Conservation (phyloP, 1,284 basidiomycete species). For the Megacollybia platyphylla region DNA sequence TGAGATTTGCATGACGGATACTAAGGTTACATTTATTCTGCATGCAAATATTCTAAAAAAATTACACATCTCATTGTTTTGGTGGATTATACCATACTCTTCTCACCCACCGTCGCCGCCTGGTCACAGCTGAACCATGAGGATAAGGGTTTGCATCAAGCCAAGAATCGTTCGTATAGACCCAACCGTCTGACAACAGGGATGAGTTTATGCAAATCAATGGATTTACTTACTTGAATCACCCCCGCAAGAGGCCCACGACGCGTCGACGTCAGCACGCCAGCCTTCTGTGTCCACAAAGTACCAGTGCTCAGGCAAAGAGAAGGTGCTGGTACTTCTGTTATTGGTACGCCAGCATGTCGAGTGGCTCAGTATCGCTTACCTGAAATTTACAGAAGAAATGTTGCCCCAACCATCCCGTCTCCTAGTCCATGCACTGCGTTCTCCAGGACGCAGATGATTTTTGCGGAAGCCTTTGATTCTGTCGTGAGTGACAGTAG, state of each 20-base stretch:
- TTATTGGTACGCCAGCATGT: constrained; percentile 4
- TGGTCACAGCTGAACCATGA: constrained; percentile 16
- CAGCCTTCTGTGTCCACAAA: constrained; percentile 68
- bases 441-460: constrained; percentile 40
- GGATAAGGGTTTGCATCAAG: constrained; percentile 31
- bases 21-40: too few species aligned
- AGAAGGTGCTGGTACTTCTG: constrained; percentile 69
- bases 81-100: constrained; percentile 1
- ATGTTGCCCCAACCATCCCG: constrained; percentile 62
- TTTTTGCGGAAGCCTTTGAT: constrained; percentile 22
- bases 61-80: not conserved
- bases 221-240: constrained; percentile 27
- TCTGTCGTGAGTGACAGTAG: not conserved
- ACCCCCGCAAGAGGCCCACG: constrained; percentile 29
- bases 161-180: constrained; percentile 68
- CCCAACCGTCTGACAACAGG: constrained; percentile 48
- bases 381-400: constrained; percentile 47
- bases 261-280: constrained; percentile 48
- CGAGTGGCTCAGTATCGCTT: constrained; percentile 15
- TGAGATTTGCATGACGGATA: not conserved
- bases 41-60: too few species aligned
- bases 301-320: constrained; percentile 52
- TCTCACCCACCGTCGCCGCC: not conserved
- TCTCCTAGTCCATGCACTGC: constrained; percentile 56
- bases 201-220: constrained; percentile 1